phyloP scores from a whole-genome alignment of 805 yeast genomes.

The Lipomyces oligophaga region DNA sequence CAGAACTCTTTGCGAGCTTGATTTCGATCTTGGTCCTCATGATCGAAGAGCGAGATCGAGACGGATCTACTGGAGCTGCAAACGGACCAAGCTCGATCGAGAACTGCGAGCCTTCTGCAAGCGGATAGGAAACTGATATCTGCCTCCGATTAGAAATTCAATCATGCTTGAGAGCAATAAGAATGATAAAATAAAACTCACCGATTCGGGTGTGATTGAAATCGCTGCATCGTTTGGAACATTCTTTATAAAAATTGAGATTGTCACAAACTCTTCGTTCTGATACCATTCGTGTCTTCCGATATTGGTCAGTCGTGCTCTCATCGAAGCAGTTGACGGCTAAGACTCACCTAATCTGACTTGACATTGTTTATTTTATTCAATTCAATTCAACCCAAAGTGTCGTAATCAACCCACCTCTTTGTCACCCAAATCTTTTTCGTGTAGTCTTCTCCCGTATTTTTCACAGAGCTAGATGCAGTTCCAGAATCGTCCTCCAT shows the following conservation, averaged over 20 bases:
- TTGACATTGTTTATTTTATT: too few relatives aligned
- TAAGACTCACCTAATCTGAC: too few relatives aligned
- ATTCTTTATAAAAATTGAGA: slow-evolving; percentile 68
- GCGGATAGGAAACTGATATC: slow-evolving; percentile 26
- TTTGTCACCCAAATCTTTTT: too few relatives aligned
- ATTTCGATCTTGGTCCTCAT: slow-evolving; percentile 75
- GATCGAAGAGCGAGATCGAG: slow-evolving; percentile 47
- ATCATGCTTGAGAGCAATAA: background rate
- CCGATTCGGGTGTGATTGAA: slow-evolving; percentile 35
- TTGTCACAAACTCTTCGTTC: slow-evolving; percentile 49
- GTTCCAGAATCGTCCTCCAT: too few relatives aligned
- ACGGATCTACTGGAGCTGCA: slow-evolving; percentile 48
- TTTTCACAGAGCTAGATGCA: too few relatives aligned
- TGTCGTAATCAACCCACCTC: too few relatives aligned
- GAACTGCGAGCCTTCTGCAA: slow-evolving; percentile 48
- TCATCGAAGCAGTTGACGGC: too few relatives aligned
- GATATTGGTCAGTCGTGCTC: background rate
- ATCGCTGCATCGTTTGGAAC: slow-evolving; percentile 52
- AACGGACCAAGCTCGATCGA: slow-evolving; percentile 55
- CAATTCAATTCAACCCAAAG: too few relatives aligned
- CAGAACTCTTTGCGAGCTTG: slow-evolving; percentile 47
- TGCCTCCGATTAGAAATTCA: background rate
- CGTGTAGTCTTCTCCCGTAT: too few relatives aligned
- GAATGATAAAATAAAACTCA: background rate
- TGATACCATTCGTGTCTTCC: slow-evolving; percentile 69